Evolutionary conservation across 768 basidiomycete genomes (phyloP), one percentile per base, ranked within the genome.

Genomic region (Amanita pallidorosea): DNA sequence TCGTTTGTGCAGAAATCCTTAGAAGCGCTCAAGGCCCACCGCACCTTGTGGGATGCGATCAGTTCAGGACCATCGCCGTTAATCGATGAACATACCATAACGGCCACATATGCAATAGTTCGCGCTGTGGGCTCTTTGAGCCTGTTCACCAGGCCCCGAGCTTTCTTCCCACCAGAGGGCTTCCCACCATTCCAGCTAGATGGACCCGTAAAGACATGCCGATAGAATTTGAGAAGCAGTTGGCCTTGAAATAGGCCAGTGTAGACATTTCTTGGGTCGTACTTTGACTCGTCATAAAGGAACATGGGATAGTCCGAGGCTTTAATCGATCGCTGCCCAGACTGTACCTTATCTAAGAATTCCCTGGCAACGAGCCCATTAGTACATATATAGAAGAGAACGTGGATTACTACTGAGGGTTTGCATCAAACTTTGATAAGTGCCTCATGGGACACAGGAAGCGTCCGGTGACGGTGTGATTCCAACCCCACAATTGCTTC

Each of bases 41-140:
- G 45, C 18, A 46, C 11, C 45, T 46, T 31, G 31, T 46, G 31
- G 13, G 11, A 46, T 25, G 2, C 13, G 17, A 25, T 46, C 7
- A 45, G 25, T 45, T 31, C 13, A 31, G 18, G 31, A 13, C 15
- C 17, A 29, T 6, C 5, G 15, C 1, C 22, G 5, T n/a, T n/a
- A n/a, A n/a, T n/a, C n/a, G n/a, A 49, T 49, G 35, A 18, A 34
- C 20, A 15, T 41, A 49, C 34, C 35, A 49, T 37, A 37, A 49
- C 27, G 18, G 47, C 35, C 20, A 49, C 38, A 22, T 49, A 49
- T 37, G 47, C 18, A 2, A 49, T 49, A 18, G 47, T 49, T 23
- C 47, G 7, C 23, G 36, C 35, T 4, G 36, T 49, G 5, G 45
- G 45, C 7, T 27, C 45, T 15, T 46, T 34, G 12, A 46, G 45